Percentiles rank a stretch among this genome's conserved stretches.
These are phyloP conservation scores for Candida boidinii DNA, from an alignment of 805 yeast genomes.

Conservation along the genomic window DNA sequence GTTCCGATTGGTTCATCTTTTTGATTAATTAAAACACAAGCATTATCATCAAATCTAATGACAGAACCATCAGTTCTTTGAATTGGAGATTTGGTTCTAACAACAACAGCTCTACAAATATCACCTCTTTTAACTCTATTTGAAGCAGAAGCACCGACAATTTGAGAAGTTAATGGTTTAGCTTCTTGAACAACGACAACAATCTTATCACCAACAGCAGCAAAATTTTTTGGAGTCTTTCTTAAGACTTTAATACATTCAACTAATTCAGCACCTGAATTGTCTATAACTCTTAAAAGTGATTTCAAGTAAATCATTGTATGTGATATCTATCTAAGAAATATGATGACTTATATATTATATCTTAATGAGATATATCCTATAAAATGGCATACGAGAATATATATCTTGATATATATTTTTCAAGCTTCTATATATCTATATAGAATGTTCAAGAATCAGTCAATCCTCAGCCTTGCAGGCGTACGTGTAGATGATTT, in stretches of 20 bases:
- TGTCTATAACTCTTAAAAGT: constrained; percentile 83
- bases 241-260: constrained; percentile 94
- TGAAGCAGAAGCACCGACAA: constrained; percentile 65
- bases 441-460: too few species aligned
- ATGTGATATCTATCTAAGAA: too few species aligned
- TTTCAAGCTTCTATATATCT: too few species aligned
- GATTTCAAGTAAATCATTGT: constrained; percentile 84
- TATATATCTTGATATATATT: too few species aligned
- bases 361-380: too few species aligned
- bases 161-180: constrained; percentile 59
- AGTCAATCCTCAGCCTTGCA: too few species aligned
- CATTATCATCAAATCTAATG: constrained; percentile 89
- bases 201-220: constrained; percentile 82
- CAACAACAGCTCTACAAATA: constrained; percentile 90
- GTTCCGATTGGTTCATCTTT: constrained; percentile 89
- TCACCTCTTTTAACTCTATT: constrained; percentile 92
- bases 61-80: constrained; percentile 82
- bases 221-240: constrained; percentile 78
- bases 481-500: too few species aligned
- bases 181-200: constrained; percentile 94
- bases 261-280: constrained; percentile 86
- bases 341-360: too few species aligned
- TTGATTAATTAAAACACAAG: constrained; percentile 90
- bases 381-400: too few species aligned
- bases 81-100: constrained; percentile 69